A percentile compares a stretch with the other conserved stretches of the same genome.
phyloP scores from a whole-genome alignment of 192 early-diverging fungal species.

The Linderina pennispora region DNA sequence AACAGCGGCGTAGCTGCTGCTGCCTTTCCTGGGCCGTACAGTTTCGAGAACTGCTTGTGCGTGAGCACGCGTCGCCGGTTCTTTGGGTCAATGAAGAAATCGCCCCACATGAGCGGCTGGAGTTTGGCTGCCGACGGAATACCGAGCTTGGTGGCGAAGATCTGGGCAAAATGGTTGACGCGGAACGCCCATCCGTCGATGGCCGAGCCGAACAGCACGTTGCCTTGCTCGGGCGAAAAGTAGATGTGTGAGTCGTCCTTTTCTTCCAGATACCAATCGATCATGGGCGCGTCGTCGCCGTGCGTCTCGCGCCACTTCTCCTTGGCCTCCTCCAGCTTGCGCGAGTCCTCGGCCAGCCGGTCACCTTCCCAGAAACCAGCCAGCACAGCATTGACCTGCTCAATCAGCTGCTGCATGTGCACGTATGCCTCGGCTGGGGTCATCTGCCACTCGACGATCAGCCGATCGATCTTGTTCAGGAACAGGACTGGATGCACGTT shows the following conservation, averaged over 20 bases:
- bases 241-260: slow-evolving; percentile 93
- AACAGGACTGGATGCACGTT: slow-evolving; percentile 90
- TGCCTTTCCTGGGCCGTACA: slow-evolving; percentile 35
- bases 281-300: slow-evolving; percentile 47
- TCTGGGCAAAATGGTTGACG: slow-evolving; percentile 82
- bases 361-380: slow-evolving; percentile 93
- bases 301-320: slow-evolving; percentile 46
- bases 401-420: slow-evolving; percentile 90
- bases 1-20: slow-evolving; percentile 64
- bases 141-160: slow-evolving; percentile 84
- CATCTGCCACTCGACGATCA: slow-evolving; percentile 91
- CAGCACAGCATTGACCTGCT: slow-evolving; percentile 95
- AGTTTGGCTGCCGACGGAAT: slow-evolving; percentile 45
- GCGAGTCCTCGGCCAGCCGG: slow-evolving; percentile 67
- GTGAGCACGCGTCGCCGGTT: slow-evolving; percentile 78
- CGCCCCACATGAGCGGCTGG: slow-evolving; percentile 90
- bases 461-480: slow-evolving; percentile 96
- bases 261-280: slow-evolving; percentile 81
- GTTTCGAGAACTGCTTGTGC: slow-evolving; percentile 82
- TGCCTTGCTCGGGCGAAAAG: slow-evolving; percentile 92
- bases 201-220: slow-evolving; percentile 94
- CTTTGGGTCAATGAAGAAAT: slow-evolving; percentile 96
- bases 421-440: slow-evolving; percentile 86
- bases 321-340: slow-evolving; percentile 63
- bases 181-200: slow-evolving; percentile 99